Percentiles rank a stretch among this genome's conserved stretches.
Conservation (phyloP, 148 eudicot species). For the Amaranthus cruentus region DNA sequence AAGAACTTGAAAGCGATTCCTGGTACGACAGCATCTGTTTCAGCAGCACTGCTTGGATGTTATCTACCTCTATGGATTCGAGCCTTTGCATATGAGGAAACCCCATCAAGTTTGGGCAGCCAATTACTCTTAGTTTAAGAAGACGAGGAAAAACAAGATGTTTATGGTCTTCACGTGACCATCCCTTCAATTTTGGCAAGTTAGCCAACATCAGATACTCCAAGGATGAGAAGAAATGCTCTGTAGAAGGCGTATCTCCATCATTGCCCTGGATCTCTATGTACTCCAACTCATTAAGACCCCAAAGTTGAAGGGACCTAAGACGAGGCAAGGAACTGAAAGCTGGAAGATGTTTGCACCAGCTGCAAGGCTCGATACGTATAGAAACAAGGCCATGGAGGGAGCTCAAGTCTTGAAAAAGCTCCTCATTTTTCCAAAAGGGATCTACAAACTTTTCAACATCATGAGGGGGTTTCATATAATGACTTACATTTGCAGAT, state of each 20-base stretch:
- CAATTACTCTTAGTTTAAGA: not conserved
- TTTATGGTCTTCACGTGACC: not conserved
- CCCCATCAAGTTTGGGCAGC: not conserved
- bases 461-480: not conserved
- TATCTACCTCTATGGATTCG: not conserved
- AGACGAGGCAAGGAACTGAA: conserved; percentile 1
- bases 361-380: not conserved
- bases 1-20: not conserved
- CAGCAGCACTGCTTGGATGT: not conserved
- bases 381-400: not conserved
- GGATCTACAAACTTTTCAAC: not conserved
- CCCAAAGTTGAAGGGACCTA: conserved; percentile 2
- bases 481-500: not conserved
- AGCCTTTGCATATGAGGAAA: not conserved
- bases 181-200: conserved; percentile 5
- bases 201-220: not conserved
- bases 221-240: conserved; percentile 8
- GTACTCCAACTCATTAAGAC: not conserved
- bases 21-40: not conserved
- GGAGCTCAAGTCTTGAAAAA: not conserved
- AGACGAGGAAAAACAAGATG: not conserved
- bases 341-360: not conserved
- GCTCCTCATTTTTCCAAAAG: not conserved
- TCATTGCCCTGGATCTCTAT: not conserved
- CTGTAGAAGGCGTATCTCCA: too few relatives aligned